A percentile compares a stretch with the other conserved stretches of the same genome.
phyloP scores from a whole-genome alignment of 495 filamentous ascomycete genomes.

The Pseudevernia furfuracea region DNA sequence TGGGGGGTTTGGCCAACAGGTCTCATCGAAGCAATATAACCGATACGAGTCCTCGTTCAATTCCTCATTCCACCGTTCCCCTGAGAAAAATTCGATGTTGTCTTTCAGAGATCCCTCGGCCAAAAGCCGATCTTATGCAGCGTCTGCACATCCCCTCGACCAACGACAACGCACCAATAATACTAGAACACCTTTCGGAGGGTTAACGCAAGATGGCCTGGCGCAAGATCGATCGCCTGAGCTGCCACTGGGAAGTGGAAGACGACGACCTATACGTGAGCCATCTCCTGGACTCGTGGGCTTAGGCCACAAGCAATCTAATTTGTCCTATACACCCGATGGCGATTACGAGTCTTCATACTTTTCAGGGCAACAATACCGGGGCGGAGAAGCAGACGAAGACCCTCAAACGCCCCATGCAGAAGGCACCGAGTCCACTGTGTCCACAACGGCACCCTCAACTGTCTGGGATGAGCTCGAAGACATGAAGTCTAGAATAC shows the following conservation, averaged over 20 bases:
- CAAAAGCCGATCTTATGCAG: constrained; percentile 36
- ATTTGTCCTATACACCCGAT: constrained; percentile 47
- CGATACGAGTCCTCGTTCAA: constrained; percentile 17
- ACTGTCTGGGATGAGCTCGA: constrained; percentile 98
- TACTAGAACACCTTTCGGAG: constrained; percentile 40
- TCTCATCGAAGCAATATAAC: constrained; percentile 1
- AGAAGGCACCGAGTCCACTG: constrained; percentile 70
- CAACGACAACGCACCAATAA: constrained; percentile 37
- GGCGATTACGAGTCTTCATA: constrained; percentile 50
- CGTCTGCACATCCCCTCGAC: constrained; percentile 47
- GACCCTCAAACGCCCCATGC: constrained; percentile 37
- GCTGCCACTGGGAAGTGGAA: constrained; percentile 34
- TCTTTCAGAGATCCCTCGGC: constrained; percentile 23
- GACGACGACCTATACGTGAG: constrained; percentile 44
- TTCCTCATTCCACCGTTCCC: constrained; percentile 6
- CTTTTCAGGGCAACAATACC: constrained; percentile 40
- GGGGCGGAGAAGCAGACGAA: constrained; percentile 25
- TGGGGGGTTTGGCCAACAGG: constrained; percentile 10
- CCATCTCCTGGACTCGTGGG: constrained; percentile 21
- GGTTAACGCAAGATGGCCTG: constrained; percentile 37
- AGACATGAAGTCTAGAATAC: constrained; percentile 88
- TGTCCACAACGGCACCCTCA: constrained; percentile 79
- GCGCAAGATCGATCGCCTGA: constrained; percentile 42
- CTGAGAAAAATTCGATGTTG: constrained; percentile 13
- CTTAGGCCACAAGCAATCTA: constrained; percentile 46